These are phyloP conservation scores for Colletotrichum euphorbiae DNA, from an alignment of 2,329 filamentous ascomycete genomes.

Conservation along the genomic window DNA sequence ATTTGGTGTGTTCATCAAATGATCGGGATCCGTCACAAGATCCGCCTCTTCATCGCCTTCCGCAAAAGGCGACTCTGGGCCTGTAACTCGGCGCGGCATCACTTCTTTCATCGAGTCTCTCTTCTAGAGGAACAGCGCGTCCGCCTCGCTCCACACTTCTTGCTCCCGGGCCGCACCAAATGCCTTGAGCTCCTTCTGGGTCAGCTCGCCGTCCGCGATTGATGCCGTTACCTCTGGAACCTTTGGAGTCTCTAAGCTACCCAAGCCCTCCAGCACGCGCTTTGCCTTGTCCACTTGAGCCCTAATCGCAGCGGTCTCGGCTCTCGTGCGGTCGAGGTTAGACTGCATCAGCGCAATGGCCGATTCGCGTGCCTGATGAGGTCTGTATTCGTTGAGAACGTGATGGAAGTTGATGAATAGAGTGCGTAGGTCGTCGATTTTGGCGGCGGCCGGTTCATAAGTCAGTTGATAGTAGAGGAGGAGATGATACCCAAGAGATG, in stretches of 20 bases:
- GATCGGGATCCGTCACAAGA: too few relatives aligned
- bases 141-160: conserved; percentile 57
- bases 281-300: conserved; percentile 79
- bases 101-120: not conserved
- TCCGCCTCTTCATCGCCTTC: not conserved
- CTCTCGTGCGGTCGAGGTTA: conserved; percentile 77
- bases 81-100: too few relatives aligned
- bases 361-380: conserved; percentile 91
- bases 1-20: too few relatives aligned
- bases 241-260: conserved; percentile 57
- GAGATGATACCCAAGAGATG: not conserved
- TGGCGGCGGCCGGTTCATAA: conserved; percentile 67
- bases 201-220: conserved; percentile 8
- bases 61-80: not conserved
- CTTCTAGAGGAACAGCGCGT: conserved; percentile 53
- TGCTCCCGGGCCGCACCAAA: conserved; percentile 17
- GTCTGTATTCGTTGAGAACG: conserved; percentile 92
- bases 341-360: conserved; percentile 90
- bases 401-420: conserved; percentile 93
- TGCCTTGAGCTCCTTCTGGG: conserved; percentile 6
- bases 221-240: not conserved
- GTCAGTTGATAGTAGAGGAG: not conserved
- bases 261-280: conserved; percentile 77
- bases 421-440: conserved; percentile 82
- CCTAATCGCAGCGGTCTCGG: conserved; percentile 77